phyloP scores from a whole-genome alignment of 768 basidiomycete genomes.

The Leccinellum albellum region DNA sequence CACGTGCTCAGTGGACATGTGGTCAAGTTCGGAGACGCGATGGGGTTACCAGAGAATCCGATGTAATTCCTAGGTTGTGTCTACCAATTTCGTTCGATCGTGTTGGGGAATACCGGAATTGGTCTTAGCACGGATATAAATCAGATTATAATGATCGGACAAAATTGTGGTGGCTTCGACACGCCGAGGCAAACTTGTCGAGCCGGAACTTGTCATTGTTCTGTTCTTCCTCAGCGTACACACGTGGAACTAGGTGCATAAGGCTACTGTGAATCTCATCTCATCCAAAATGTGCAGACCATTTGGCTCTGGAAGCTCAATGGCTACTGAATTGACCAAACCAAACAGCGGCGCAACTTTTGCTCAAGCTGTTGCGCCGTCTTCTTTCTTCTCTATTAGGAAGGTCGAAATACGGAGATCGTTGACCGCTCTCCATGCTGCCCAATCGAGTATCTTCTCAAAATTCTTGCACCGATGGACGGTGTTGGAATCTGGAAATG shows the following conservation, averaged over 20 bases:
- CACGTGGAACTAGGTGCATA: too few relatives aligned
- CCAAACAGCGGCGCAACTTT: not conserved
- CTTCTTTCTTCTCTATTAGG: not conserved
- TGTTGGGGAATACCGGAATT: not conserved
- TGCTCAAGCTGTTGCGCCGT: not conserved
- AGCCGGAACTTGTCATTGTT: not conserved
- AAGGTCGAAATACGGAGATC: not conserved
- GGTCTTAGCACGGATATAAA: not conserved
- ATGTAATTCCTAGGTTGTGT: not conserved
- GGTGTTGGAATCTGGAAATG: not conserved
- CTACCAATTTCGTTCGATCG: not conserved
- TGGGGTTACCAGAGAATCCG: not conserved
- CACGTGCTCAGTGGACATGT: not conserved
- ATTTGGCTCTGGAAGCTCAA: too few relatives aligned
- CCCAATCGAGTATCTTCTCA: constrained; percentile 82
- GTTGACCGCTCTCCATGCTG: constrained; percentile 24
- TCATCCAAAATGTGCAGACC: too few relatives aligned
- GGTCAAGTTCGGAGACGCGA: not conserved
- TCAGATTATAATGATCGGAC: not conserved
- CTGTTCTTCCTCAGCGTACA: too few relatives aligned
- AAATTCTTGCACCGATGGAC: constrained; percentile 56
- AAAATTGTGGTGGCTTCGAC: not conserved
- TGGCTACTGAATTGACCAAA: too few relatives aligned
- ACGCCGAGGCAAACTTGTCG: not conserved
- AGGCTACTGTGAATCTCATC: too few relatives aligned